phyloP scores from a whole-genome alignment of 2,329 filamentous ascomycete genomes.

The Dactylellina parvicollis region DNA sequence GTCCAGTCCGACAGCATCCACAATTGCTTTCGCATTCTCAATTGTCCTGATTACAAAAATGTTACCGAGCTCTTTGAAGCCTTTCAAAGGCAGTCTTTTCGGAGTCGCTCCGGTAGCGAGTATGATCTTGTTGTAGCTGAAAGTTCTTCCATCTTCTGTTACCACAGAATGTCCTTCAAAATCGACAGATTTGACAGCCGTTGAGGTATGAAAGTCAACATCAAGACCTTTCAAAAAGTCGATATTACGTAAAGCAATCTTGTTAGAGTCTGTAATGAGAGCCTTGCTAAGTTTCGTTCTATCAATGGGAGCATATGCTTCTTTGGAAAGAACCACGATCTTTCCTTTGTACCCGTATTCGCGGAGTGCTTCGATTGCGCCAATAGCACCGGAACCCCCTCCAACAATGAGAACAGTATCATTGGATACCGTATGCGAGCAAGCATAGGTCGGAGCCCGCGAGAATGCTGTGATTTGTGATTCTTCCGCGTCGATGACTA shows the following conservation, averaged over 20 bases:
- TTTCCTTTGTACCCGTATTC: conserved; percentile 80
- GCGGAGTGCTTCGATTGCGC: conserved; percentile 82
- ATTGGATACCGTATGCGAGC: conserved; percentile 69
- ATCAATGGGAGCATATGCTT: conserved; percentile 89
- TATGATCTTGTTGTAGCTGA: conserved; percentile 85
- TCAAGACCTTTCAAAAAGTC: conserved; percentile 77
- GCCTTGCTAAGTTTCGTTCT: conserved; percentile 96
- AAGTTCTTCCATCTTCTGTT: conserved; percentile 77
- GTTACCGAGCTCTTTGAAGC: conserved; percentile 85
- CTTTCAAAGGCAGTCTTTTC: conserved; percentile 77
- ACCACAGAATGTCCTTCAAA: conserved; percentile 77
- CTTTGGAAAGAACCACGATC: conserved; percentile 83
- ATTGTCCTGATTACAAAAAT: conserved; percentile 84
- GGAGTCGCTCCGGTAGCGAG: conserved; percentile 87
- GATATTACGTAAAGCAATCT: conserved; percentile 78
- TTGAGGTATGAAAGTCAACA: conserved; percentile 69
- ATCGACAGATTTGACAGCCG: conserved; percentile 77
- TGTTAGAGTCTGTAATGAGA: conserved; percentile 80
- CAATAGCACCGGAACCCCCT: conserved; percentile 83
- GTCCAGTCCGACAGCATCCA: conserved; percentile 77
- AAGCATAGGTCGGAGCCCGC: conserved; percentile 73
- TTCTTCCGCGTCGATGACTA: conserved; percentile 86
- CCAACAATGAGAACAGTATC: conserved; percentile 81
- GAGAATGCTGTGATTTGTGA: conserved; percentile 78
- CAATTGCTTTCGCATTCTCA: conserved; percentile 80